Base-by-base conservation (phyloP, 75 land plant species). In the Adiantum capillusveneris region DNA sequence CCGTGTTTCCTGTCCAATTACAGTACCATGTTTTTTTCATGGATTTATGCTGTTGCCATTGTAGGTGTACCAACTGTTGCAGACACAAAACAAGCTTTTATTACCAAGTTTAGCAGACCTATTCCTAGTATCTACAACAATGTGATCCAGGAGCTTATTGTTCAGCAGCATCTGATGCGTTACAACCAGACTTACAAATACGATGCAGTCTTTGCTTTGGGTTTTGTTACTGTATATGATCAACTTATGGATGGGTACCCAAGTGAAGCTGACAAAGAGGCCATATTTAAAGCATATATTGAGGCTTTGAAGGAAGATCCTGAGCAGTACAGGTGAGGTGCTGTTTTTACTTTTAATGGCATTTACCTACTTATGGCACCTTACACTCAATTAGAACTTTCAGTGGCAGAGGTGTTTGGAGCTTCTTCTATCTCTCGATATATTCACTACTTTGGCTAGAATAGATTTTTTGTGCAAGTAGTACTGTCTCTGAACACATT, bases 161-260 rank as follows among this genome's bases (percentile, higher is more conserved):
- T 94, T 16, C 99, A 90, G 55, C 99, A 94, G 50, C 99, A 94
- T 74, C 66, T 94, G 65, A 79, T 90, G 88, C 77, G 88, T 25
- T 90, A 90, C 81, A 94, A 86, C 60, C 59, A 37, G 51, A 75
- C 91, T n/a, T 94, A 90, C 45, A 65, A 64, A 7, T 94, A 94
- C 66, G 99, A 94, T 67, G 62, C 91, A 44, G 86, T 94, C 27
- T 94, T 94, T 71, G 99, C 96, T 14, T 84, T 94, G 43, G 99
- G 99, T 13, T 94, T 94, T 70, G 96, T 94, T 6, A 90, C 96
- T 43, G 88, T 94, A 0, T 94, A 79, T 63, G 96, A 94, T 58
- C 99, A 86, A 59, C 84, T 94, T 51, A 90, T 94, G 99, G 99
- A 94, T 31, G 99, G 99, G 3, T 94, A 94, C 62, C 99, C 99